Percentiles rank a stretch among this genome's conserved stretches.
phyloP scores from a whole-genome alignment of 176 grass and related monocot genomes.

The Aechmea fasciata region DNA sequence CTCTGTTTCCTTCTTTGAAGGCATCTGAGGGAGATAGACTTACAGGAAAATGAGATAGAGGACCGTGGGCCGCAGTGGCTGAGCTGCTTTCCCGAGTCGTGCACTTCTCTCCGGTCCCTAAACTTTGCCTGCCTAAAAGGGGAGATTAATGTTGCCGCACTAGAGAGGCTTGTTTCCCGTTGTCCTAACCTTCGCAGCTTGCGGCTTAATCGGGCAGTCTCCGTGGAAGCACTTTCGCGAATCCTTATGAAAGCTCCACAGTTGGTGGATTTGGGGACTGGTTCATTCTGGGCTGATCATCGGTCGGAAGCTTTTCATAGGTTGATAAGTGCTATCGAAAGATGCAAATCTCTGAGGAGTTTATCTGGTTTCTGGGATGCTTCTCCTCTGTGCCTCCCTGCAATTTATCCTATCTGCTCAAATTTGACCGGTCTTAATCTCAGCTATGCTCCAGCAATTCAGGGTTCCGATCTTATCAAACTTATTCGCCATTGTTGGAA shows the following conservation, averaged over 20 bases:
- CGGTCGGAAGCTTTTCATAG: conserved; percentile 30
- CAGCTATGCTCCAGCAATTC: conserved; percentile 61
- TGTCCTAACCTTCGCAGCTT: conserved; percentile 68
- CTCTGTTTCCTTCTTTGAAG: conserved; percentile 26
- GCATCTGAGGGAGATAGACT: conserved; percentile 65
- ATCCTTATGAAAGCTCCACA: conserved; percentile 49
- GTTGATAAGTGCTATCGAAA: conserved; percentile 37
- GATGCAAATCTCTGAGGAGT: conserved; percentile 60
- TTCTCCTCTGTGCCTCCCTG: conserved; percentile 31
- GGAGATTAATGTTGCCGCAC: conserved; percentile 43
- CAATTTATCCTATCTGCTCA: conserved; percentile 41
- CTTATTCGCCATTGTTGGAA: conserved; percentile 56
- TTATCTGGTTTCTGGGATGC: conserved; percentile 82
- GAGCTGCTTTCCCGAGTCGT: conserved; percentile 73
- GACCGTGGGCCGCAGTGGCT: conserved; percentile 79
- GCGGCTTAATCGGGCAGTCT: conserved; percentile 54
- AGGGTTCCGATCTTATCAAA: conserved; percentile 44
- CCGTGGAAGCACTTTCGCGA: conserved; percentile 52
- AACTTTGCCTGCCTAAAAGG: conserved; percentile 81
- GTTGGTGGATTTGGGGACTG: conserved; percentile 62
- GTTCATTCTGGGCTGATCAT: conserved; percentile 42
- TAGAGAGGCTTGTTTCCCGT: conserved; percentile 69
- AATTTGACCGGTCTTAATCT: conserved; percentile 71
- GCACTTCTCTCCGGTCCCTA: conserved; percentile 61
- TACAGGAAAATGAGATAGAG: conserved; percentile 93